Base-by-base conservation (phyloP, 2,329 filamentous ascomycete genomes). In the Bipolaris zeicola region DNA sequence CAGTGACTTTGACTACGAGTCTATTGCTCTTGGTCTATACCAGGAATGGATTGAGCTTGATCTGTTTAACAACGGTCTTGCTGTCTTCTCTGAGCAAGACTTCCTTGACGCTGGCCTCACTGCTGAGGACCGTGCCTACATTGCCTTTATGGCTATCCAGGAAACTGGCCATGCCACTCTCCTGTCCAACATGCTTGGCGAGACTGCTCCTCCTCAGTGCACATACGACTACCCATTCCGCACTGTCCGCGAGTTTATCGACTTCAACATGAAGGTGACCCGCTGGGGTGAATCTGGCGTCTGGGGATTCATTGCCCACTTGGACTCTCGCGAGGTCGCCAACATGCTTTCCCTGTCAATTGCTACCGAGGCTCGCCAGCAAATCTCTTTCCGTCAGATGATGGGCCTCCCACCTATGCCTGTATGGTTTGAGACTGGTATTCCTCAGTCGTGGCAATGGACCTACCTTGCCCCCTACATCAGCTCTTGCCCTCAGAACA, bases 41-140 rank as follows among this genome's bases (percentile, higher is more conserved):
- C 89, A 92, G 67, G 91, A 95, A 76, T 95, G 86, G 84, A 92
- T 94, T 51, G 90, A 95, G 77, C 81, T 95, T 1, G 91, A 95
- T 70, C 82, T 92, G 13, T 95, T 95, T 82, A 87, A 90, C 74
- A 87, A 89, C 70, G 90, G 89, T 13, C 82, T 95, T 3, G 85
- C 84, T 0, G 84, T 80, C 0, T 95, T 91, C 76, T 86, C 85
- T 1, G 84, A 81, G 0, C 80, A 85, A 31, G 89, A 95, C 14
- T 95, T 93, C 63, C 79, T 85, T 6, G 84, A 81, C 1, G 87
- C 84, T 24, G 89, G 90, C 1, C 78, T 96, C 13, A 87, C 79
- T 6, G 81, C 86, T 10, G 85, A 90, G 68, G 89, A 93, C 66
- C 84, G 89, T 7, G 85, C 81, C 52, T 78, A 95, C 55, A 86